Percentiles rank a stretch among this genome's conserved stretches.
Evolutionary conservation across 2,329 filamentous ascomycete genomes (phyloP).

Genomic region (Gaeumannomyces sp.): DNA sequence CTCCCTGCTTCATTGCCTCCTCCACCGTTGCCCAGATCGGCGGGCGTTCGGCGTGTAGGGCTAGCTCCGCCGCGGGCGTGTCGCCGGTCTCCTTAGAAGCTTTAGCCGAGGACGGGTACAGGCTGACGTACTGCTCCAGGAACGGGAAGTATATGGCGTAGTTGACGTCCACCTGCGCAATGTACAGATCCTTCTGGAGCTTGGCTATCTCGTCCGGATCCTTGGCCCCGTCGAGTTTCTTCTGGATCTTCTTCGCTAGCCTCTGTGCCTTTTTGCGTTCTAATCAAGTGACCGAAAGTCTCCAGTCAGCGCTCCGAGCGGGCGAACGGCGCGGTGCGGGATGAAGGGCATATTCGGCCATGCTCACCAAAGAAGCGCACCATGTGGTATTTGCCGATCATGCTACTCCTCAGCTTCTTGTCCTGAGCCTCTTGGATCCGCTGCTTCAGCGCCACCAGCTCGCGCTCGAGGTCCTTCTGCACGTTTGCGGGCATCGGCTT

Average conservation of each 20-base stretch:
- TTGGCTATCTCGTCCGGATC: conserved; percentile 44
- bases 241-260: conserved; percentile 57
- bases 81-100: conserved; percentile 27
- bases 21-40: conserved; percentile 66
- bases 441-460: conserved; percentile 59
- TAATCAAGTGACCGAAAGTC: conserved; percentile 23
- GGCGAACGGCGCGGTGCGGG: not conserved
- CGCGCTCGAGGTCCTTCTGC: conserved; percentile 63
- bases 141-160: conserved; percentile 70
- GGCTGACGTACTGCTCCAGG: conserved; percentile 61
- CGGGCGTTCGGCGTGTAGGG: conserved; percentile 41
- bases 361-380: conserved; percentile 72
- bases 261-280: conserved; percentile 68
- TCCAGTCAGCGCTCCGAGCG: not conserved
- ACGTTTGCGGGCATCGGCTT: conserved; percentile 62
- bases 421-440: conserved; percentile 55
- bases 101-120: conserved; percentile 41
- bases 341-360: not conserved
- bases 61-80: conserved; percentile 33
- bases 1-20: conserved; percentile 53
- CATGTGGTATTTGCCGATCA: conserved; percentile 78
- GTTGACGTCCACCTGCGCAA: conserved; percentile 66
- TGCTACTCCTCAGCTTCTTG: conserved; percentile 57
- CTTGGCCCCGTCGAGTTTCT: conserved; percentile 46
- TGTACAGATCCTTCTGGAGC: conserved; percentile 54